Conservation (phyloP, 768 basidiomycete genomes). For the Rhodotorula babjevae region DNA sequence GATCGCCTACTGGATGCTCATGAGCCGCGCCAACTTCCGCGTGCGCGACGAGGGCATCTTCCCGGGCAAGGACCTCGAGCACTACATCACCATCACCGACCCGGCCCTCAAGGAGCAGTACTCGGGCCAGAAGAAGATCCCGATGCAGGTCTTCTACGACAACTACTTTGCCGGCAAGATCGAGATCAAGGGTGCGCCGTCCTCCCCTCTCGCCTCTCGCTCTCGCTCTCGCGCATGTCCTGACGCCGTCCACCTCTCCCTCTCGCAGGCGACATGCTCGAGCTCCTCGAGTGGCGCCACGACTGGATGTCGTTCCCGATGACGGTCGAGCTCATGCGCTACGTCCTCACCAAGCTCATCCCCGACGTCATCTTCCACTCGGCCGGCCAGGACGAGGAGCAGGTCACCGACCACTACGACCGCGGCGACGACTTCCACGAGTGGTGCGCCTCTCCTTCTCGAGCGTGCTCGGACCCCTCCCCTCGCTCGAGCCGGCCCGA, state of each 20-base stretch:
- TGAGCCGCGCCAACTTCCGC: constrained; percentile 72
- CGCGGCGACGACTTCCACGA: constrained; percentile 84
- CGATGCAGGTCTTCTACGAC: constrained; percentile 96
- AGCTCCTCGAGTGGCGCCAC: constrained; percentile 86
- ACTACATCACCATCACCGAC: constrained; percentile 89
- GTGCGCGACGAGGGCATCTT: constrained; percentile 71
- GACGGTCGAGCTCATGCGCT: constrained; percentile 86
- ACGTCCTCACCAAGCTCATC: constrained; percentile 76
- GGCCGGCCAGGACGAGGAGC: constrained; percentile 85
- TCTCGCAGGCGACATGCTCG: constrained; percentile 84
- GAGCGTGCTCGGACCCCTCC: background rate
- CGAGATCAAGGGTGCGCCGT: constrained; percentile 77
- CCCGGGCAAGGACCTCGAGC: constrained; percentile 77
- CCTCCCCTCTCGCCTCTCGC: too few relatives aligned
- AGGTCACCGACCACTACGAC: constrained; percentile 94
- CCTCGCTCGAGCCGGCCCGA: background rate
- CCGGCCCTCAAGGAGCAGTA: constrained; percentile 71
- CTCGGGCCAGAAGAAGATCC: constrained; percentile 81
- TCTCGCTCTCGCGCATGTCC: too few relatives aligned
- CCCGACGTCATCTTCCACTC: constrained; percentile 94
- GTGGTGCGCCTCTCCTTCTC: constrained; percentile 54
- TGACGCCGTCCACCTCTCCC: too few relatives aligned
- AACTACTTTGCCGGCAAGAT: constrained; percentile 94
- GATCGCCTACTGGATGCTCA: constrained; percentile 81
- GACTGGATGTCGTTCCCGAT: constrained; percentile 93